Percentiles rank a stretch among this genome's conserved stretches.
Conservation (phyloP, 2,329 filamentous ascomycete species). For the Apiospora sp. region DNA sequence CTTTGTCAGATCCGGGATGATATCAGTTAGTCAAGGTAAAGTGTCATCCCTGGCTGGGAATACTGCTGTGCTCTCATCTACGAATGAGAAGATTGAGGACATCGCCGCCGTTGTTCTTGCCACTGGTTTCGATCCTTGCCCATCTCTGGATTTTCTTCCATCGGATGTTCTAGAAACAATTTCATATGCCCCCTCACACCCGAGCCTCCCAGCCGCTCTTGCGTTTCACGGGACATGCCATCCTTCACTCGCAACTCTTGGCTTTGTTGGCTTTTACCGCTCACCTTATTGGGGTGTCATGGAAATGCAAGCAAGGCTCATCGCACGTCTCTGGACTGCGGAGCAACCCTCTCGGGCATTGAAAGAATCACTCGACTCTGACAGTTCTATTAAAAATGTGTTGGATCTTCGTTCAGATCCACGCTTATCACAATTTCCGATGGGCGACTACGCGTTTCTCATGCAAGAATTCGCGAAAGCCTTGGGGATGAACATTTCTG, state of each 20-base stretch:
- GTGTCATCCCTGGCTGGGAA: conserved; percentile 47
- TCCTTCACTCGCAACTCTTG: conserved; percentile 67
- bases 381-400: conserved; percentile 55
- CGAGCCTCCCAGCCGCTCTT: conserved; percentile 69
- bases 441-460: conserved; percentile 81
- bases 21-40: conserved; percentile 60
- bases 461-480: conserved; percentile 74
- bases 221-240: conserved; percentile 73
- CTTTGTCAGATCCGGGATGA: conserved; percentile 72
- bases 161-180: conserved; percentile 62
- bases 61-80: conserved; percentile 45
- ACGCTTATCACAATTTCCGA: conserved; percentile 75
- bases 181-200: conserved; percentile 61
- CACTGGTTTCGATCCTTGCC: conserved; percentile 75
- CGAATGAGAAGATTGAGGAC: conserved; percentile 53
- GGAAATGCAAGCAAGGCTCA: conserved; percentile 82
- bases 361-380: conserved; percentile 50
- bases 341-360: conserved; percentile 40
- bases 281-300: conserved; percentile 88
- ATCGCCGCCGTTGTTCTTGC: conserved; percentile 76
- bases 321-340: conserved; percentile 66
- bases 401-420: conserved; percentile 59
- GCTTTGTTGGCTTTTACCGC: conserved; percentile 85
- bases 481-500: conserved; percentile 57
- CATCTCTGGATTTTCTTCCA: conserved; percentile 71